A percentile compares a stretch with the other conserved stretches of the same genome.
Evolutionary conservation across 2,329 filamentous ascomycete species (phyloP).

Genomic region (Chrysosporium keratinophilum): DNA sequence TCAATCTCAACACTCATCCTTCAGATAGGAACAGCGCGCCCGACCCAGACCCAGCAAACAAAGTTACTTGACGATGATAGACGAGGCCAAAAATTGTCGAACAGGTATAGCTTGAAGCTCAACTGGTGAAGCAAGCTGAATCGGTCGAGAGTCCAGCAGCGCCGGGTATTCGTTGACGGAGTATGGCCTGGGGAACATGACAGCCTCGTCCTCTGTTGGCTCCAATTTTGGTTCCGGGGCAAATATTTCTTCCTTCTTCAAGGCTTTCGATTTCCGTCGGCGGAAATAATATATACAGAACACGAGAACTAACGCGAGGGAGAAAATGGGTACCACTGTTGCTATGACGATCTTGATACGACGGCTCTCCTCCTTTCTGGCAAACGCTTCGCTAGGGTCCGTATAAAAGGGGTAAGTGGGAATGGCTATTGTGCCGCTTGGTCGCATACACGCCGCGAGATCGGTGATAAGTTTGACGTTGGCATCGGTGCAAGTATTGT

Average conservation of each 20-base stretch:
- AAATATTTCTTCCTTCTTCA: neutral
- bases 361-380: neutral
- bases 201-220: neutral
- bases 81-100: neutral
- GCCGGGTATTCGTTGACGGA: neutral
- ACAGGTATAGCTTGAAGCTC: neutral
- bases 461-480: neutral
- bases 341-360: neutral
- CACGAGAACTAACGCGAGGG: neutral
- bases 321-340: neutral
- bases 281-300: neutral
- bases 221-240: neutral
- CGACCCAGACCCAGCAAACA: no score
- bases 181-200: neutral
- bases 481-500: slow-evolving; percentile 1
- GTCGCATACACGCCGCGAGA: neutral
- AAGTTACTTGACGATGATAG: neutral
- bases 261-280: neutral
- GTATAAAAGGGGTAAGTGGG: neutral
- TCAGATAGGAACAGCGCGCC: no score
- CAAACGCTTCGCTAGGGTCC: neutral
- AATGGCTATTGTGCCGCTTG: neutral
- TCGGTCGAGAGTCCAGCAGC: neutral
- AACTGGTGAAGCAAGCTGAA: neutral
- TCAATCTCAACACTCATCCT: no score